Conservation (phyloP, 2,329 filamentous ascomycete species). For the Fusarium nodosum region DNA sequence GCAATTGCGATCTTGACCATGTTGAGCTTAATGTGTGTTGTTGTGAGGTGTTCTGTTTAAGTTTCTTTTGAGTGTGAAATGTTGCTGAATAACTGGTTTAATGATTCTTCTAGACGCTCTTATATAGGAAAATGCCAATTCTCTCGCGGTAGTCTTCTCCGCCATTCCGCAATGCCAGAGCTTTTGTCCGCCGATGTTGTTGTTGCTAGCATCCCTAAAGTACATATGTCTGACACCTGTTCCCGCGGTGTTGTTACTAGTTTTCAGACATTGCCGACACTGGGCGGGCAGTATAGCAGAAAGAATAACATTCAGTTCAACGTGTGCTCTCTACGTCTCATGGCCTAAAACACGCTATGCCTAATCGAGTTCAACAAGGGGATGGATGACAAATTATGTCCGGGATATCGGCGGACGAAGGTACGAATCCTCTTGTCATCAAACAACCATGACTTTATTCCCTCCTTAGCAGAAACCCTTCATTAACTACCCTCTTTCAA, state of each 20-base stretch:
- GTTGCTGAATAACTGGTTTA: too few relatives aligned
- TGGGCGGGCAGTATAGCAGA: fast-evolving
- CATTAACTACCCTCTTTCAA: neutral
- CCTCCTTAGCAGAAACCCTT: neutral
- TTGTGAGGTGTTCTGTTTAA: neutral
- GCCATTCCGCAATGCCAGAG: neutral
- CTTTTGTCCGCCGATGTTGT: constrained; percentile 3
- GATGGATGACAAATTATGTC: constrained; percentile 29
- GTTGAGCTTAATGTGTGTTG: neutral
- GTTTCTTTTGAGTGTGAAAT: fast-evolving
- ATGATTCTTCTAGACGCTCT: neutral
- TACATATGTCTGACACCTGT: neutral
- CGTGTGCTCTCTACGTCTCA: too few relatives aligned
- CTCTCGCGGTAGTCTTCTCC: neutral
- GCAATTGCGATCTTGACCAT: constrained; percentile 48
- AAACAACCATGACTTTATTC: neutral
- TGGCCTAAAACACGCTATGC: neutral
- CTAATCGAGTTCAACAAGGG: neutral
- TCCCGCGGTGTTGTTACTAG: fast-evolving
- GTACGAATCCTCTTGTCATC: neutral
- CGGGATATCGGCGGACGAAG: constrained; percentile 41
- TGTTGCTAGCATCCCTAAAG: neutral
- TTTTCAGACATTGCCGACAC: neutral
- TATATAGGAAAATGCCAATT: neutral
- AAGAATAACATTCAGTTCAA: too few relatives aligned